phyloP scores from a whole-genome alignment of 352 stramenopile species.

The Phytopythium kandeliae region DNA sequence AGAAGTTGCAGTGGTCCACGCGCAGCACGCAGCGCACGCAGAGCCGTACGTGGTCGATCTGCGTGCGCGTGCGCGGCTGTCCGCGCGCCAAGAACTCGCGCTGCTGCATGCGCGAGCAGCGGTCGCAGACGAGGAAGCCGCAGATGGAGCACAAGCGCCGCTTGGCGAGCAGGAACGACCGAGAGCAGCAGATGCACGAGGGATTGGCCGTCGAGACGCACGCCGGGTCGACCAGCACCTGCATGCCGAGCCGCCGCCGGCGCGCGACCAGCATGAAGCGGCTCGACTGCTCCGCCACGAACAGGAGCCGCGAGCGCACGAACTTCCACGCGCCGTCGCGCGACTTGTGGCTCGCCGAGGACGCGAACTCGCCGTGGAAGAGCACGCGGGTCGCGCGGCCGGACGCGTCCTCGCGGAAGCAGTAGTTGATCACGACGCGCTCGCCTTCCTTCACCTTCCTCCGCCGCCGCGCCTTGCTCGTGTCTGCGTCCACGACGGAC shows the following conservation, averaged over 20 bases:
- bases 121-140: conserved; percentile 46
- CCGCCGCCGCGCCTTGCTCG: not conserved
- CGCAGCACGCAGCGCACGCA: conserved; percentile 40
- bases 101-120: conserved; percentile 35
- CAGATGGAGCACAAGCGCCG: conserved; percentile 39
- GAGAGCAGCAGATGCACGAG: conserved; percentile 37
- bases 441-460: conserved; percentile 19
- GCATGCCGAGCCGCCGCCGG: conserved; percentile 38
- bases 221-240: conserved; percentile 32
- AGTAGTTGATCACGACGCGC: conserved; percentile 38
- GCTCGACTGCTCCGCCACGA: conserved; percentile 16
- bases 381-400: conserved; percentile 26
- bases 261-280: conserved; percentile 33
- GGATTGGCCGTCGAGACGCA: conserved; percentile 19
- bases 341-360: conserved; percentile 2
- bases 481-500: conserved; percentile 13
- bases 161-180: conserved; percentile 26
- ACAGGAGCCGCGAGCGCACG: conserved; percentile 13
- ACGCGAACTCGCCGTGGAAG: conserved; percentile 34
- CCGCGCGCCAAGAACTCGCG: conserved; percentile 27
- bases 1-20: conserved; percentile 34
- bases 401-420: conserved; percentile 30
- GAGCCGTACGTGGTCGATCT: conserved; percentile 34
- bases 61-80: conserved; percentile 11
- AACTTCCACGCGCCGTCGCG: conserved; percentile 4